These are phyloP conservation scores for Chaetomium tenue DNA, from an alignment of 495 filamentous ascomycete species.

Conservation along the genomic window DNA sequence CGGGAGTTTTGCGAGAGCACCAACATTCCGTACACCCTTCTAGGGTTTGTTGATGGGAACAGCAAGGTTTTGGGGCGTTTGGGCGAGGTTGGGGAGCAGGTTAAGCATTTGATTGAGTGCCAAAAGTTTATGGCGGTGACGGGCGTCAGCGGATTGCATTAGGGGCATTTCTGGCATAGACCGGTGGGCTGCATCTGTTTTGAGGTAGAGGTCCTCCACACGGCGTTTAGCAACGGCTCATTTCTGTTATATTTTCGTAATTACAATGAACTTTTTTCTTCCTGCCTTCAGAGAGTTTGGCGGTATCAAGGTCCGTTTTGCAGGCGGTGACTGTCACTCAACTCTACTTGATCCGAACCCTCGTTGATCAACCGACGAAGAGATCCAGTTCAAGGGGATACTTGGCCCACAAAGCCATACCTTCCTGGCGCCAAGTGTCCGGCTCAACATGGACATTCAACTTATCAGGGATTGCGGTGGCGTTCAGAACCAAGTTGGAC, in stretches of 20 bases:
- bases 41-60: slow-evolving; percentile 91
- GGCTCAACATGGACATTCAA: not conserved
- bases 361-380: not conserved
- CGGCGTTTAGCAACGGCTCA: not conserved
- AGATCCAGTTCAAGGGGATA: not conserved
- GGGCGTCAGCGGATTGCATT: slow-evolving; percentile 42
- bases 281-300: not conserved
- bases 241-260: not conserved
- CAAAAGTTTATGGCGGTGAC: slow-evolving; percentile 56
- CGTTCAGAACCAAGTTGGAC: not conserved
- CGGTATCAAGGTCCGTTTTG: not conserved
- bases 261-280: not conserved
- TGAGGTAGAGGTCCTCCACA: not conserved
- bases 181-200: too few relatives aligned
- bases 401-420: not conserved
- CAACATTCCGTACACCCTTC: slow-evolving; percentile 87
- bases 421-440: slow-evolving; percentile 3
- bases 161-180: slow-evolving; percentile 1
- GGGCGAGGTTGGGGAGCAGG: slow-evolving; percentile 83
- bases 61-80: slow-evolving; percentile 79
- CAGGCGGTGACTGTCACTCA: too few relatives aligned
- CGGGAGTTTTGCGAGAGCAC: slow-evolving; percentile 87
- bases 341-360: not conserved
- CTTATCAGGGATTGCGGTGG: not conserved
- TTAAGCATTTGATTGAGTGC: slow-evolving; percentile 81